A percentile compares a stretch with the other conserved stretches of the same genome.
Evolutionary conservation across 2,329 filamentous ascomycete genomes (phyloP).

Genomic region (Xylaria arbuscula): DNA sequence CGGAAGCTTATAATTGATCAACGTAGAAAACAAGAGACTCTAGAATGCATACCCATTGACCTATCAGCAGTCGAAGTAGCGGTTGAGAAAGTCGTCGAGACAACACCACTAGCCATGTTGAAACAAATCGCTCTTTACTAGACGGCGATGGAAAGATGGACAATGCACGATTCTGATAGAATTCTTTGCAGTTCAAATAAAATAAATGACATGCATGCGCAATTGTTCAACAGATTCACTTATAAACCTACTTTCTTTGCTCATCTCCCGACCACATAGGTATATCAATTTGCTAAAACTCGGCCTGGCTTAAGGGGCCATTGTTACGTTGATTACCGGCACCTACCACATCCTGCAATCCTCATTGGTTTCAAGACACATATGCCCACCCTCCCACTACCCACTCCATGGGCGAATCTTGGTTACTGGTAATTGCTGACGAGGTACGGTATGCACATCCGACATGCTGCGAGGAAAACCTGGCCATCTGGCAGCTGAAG

Average conservation of each 20-base stretch:
- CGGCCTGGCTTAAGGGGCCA: not conserved
- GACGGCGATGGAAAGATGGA: not conserved
- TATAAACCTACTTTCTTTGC: not conserved
- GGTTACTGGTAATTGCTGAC: constrained; percentile 7
- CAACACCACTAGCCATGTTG: constrained; percentile 7
- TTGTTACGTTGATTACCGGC: not conserved
- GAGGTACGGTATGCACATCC: not conserved
- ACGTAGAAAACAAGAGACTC: not conserved
- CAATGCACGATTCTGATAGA: not conserved
- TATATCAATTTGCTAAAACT: not conserved
- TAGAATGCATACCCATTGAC: constrained; percentile 7
- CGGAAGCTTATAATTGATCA: not conserved
- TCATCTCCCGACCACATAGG: not conserved
- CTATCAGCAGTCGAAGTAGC: constrained; percentile 3
- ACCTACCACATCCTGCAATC: not conserved
- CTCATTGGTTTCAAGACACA: constrained; percentile 17
- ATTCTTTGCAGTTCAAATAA: not conserved
- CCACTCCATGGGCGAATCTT: constrained; percentile 15
- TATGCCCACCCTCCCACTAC: not conserved
- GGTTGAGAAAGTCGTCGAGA: constrained; percentile 12
- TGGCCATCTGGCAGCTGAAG: constrained; percentile 3
- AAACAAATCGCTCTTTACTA: not conserved
- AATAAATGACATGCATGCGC: not conserved
- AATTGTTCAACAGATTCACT: not conserved
- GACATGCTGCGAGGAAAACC: not conserved